A percentile compares a stretch with the other conserved stretches of the same genome.
phyloP scores from a whole-genome alignment of 305 asterid genomes.

The Vinca major region DNA sequence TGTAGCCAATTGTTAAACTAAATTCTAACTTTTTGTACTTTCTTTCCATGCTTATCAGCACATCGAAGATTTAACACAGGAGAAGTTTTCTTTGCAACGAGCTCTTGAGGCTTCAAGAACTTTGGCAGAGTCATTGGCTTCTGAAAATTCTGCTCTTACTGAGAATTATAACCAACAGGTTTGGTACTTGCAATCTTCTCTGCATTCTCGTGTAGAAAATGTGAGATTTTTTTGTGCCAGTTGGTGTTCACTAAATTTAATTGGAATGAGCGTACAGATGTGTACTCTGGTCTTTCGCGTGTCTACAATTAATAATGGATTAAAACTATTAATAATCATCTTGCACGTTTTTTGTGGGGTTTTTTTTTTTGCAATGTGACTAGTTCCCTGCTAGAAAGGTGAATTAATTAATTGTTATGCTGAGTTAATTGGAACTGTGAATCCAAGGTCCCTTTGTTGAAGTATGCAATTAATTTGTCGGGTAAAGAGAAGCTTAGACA shows the following conservation, averaged over 20 bases:
- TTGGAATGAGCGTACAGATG: neutral
- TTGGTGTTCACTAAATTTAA: neutral
- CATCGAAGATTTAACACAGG: constrained; percentile 96
- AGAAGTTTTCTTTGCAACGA: constrained; percentile 91
- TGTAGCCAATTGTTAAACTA: neutral
- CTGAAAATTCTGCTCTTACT: constrained; percentile 91
- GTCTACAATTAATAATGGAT: neutral
- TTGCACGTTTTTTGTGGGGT: no score
- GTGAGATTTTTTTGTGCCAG: neutral
- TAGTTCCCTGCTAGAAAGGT: no score
- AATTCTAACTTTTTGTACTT: neutral
- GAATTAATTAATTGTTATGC: neutral
- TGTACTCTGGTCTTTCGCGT: neutral
- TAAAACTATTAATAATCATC: neutral
- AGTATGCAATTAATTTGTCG: neutral
- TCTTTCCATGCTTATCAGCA: constrained; percentile 43
- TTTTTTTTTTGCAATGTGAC: no score
- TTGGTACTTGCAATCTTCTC: constrained; percentile 16
- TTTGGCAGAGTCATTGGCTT: constrained; percentile 82
- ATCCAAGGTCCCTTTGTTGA: neutral
- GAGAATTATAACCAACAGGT: constrained; percentile 92
- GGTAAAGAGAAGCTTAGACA: neutral
- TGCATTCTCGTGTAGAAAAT: neutral
- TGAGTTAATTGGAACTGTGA: neutral
- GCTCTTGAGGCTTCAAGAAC: constrained; percentile 91